Base-by-base conservation (phyloP, 169 alveolate genomes). In the Blepharisma undulans region DNA sequence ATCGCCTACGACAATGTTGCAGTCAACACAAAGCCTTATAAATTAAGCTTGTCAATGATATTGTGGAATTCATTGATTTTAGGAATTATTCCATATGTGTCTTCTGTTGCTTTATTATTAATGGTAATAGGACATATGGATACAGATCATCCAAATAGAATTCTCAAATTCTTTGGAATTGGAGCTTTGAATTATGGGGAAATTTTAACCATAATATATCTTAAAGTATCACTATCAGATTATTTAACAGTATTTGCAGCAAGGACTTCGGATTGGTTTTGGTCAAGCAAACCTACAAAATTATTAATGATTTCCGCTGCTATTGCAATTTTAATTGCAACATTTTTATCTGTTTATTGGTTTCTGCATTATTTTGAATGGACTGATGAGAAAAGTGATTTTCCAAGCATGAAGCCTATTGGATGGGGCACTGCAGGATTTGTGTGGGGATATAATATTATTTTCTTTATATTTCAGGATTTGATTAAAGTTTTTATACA, bases 381-480 rank as follows among this genome's bases (percentile, higher is more conserved):
- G 66, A 48, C 32, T 8, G 30, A 34, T 21, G 89, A 60, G 33
- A 60, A 36, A n/a, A n/a, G 27, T 60, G 27, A 60, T 48, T 21
- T 25, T 25, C 89, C 89, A 59, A 30, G 25, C 95, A 87, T 96
- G 96, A 88, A 96, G 95, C 77, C 93, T 95, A 32, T 96, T 72
- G 81, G 29, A 78, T 71, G 21, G 74, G 36, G 72, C 88, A 18
- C 30, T 32, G 71, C 77, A 48, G 74, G 10, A 33, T 90, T 78
- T 25, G 61, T 79, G 22, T 79, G 85, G 85, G 61, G 33, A 3
- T 82, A 36, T 8, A 33, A 60, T 33, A 2, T 82, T 21, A 16
- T 82, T 22, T 82, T 82, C 60, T 82, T 82, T 33, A n/a, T 82
- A 72, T 19, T 82, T 19, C 89, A 82, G n/a, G 89, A 82, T 74